Evolutionary conservation across 306 rosid genomes (phyloP).

Genomic region (Castanea crenata): DNA sequence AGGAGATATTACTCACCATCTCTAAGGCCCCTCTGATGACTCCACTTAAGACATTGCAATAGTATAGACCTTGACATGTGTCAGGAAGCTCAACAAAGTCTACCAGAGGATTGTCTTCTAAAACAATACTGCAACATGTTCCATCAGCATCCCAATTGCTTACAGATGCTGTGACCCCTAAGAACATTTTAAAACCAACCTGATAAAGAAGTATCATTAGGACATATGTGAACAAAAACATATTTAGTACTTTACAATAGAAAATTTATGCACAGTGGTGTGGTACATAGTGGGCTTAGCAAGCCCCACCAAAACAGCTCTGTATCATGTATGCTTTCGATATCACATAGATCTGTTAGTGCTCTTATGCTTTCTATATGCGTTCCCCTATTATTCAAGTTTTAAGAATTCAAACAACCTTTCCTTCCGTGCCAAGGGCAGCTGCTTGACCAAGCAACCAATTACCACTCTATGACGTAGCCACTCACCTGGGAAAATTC

Average conservation of each 20-base stretch:
- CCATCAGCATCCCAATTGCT: constrained; percentile 95
- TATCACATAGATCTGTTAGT: no score
- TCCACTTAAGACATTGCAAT: constrained; percentile 92
- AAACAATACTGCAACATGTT: constrained; percentile 82
- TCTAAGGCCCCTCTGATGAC: constrained; percentile 96
- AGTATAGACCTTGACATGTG: constrained; percentile 87
- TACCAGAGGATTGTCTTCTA: constrained; percentile 96
- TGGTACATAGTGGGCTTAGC: no score
- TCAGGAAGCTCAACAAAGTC: constrained; percentile 99
- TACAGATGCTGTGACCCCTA: constrained; percentile 94
- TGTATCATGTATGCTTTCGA: no score
- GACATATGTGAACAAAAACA: neutral
- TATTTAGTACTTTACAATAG: neutral
- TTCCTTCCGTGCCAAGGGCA: no score
- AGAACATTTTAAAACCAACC: constrained; percentile 95
- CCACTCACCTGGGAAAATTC: no score
- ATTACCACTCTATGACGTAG: no score
- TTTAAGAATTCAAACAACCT: no score
- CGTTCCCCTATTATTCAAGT: no score
- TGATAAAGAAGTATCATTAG: constrained; percentile 32
- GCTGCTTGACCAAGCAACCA: no score
- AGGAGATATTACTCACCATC: constrained; percentile 61
- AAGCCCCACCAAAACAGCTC: no score
- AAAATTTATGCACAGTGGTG: neutral
- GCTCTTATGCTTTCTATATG: no score